Base-by-base conservation (phyloP, 169 alveolate species). In the Plasmodium yoelii region DNA sequence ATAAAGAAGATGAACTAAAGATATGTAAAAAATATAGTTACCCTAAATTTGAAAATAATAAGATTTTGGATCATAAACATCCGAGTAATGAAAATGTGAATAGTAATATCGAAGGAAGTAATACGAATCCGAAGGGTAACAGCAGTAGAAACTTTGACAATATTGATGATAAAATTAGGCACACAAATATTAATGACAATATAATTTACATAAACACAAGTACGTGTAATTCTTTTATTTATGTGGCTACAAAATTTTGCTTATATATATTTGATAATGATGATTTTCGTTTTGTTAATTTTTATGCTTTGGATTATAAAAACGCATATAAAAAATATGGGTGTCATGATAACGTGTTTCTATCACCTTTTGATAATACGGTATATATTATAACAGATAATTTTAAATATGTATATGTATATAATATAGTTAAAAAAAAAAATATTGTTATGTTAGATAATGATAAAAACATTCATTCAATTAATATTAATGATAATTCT, bases 1-100 rank as follows among this genome's bases (percentile, higher is more conserved):
- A 65, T 86, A 86, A 70, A 86, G 91, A 86, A 72, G 91, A 86
- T 71, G 87, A 86, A 51, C 51, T 86, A 69, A 86, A 86, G 44
- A 69, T 86, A 59, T 69, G 12, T 53, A 68, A 71, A 86, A 86
- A 60, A 60, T 39, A 8, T 55, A 42, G 60, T 64, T 26, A 63
- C 42, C 67, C 44, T 9, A 59, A 61, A 42, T 57, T 46, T 86
- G 65, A 49, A 61, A 72, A 70, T 65, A 51, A 42, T 24, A 42
- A 42, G 22, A 57, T 18, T 9, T n/a, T 42, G n/a, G 18, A 57
- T 39, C 15, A 42, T 46, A 22, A 73, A 51, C 6, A 22, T 22
- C 28, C 64, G 15, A 34, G n/a, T 24, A 18, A 13, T 15, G 82
- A 61, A 69, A 72, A 72, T 34, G 28, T 42, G 19, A 72, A 19